phyloP scores from a whole-genome alignment of 768 basidiomycete genomes.

The Russula virescens region DNA sequence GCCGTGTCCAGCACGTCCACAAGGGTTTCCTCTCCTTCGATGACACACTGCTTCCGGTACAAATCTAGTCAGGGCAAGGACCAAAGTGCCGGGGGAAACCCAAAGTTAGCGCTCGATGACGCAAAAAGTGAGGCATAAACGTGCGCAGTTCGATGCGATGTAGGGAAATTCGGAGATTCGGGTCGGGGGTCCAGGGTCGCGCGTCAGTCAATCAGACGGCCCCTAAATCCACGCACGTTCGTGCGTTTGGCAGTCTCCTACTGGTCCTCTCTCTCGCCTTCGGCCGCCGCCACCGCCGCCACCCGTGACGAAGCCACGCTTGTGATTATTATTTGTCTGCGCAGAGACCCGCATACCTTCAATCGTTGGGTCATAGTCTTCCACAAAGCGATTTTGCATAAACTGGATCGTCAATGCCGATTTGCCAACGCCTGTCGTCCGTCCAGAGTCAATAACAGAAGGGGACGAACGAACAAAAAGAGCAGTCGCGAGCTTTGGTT shows the following conservation, averaged over 20 bases:
- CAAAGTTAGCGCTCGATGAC: constrained; percentile 1
- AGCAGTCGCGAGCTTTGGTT: no score
- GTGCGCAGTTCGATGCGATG: neutral
- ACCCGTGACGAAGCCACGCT: no score
- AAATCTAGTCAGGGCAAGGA: constrained; percentile 55
- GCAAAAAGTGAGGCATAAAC: constrained; percentile 17
- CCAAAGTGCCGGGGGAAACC: no score
- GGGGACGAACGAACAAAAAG: neutral
- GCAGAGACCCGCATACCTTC: constrained; percentile 57
- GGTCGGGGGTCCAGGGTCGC: no score
- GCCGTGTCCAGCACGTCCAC: constrained; percentile 96
- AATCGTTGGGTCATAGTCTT: constrained; percentile 93
- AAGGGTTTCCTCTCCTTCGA: constrained; percentile 94
- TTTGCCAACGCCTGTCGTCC: constrained; percentile 58
- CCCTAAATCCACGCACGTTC: no score
- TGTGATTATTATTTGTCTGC: no score
- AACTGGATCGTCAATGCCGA: constrained; percentile 97
- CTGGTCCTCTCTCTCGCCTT: no score
- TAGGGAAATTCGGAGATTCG: no score
- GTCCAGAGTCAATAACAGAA: neutral
- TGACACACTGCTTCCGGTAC: constrained; percentile 93
- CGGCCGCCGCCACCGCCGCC: no score
- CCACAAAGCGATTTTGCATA: constrained; percentile 91
- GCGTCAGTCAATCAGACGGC: no score
- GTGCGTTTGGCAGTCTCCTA: no score